Percentiles rank a stretch among this genome's conserved stretches.
These are phyloP conservation scores for Botrytis paeoniae DNA, from an alignment of 2,329 filamentous ascomycete genomes.

Conservation along the genomic window DNA sequence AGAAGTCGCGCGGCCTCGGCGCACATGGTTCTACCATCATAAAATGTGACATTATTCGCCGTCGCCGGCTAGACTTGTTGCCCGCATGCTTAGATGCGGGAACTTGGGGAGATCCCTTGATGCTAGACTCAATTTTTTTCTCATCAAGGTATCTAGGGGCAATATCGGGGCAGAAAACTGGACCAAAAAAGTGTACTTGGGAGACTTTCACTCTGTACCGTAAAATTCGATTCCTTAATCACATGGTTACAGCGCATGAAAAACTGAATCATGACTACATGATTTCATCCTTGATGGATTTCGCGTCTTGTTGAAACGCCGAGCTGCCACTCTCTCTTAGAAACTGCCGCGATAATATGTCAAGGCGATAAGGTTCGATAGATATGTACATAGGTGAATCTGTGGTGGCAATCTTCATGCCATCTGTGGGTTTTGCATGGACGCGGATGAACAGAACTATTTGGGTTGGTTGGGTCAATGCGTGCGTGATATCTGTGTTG, in stretches of 20 bases:
- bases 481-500: neutral
- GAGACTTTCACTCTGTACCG: neutral
- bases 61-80: neutral
- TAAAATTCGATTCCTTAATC: neutral
- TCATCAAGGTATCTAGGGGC: neutral
- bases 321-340: neutral
- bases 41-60: neutral
- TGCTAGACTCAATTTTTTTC: neutral
- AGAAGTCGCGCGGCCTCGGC: neutral
- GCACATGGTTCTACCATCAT: neutral
- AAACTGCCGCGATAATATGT: neutral
- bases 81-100: neutral
- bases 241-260: neutral
- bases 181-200: neutral
- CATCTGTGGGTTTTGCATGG: neutral
- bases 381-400: neutral
- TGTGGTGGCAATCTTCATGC: neutral
- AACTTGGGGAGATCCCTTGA: neutral
- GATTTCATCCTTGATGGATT: neutral
- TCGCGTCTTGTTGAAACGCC: neutral
- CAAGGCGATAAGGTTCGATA: neutral
- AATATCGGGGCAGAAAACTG: neutral
- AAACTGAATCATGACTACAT: neutral
- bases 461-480: slow-evolving; percentile 1
- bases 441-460: neutral